phyloP scores from a whole-genome alignment of 495 filamentous ascomycete species.

The Neurospora sp. region DNA sequence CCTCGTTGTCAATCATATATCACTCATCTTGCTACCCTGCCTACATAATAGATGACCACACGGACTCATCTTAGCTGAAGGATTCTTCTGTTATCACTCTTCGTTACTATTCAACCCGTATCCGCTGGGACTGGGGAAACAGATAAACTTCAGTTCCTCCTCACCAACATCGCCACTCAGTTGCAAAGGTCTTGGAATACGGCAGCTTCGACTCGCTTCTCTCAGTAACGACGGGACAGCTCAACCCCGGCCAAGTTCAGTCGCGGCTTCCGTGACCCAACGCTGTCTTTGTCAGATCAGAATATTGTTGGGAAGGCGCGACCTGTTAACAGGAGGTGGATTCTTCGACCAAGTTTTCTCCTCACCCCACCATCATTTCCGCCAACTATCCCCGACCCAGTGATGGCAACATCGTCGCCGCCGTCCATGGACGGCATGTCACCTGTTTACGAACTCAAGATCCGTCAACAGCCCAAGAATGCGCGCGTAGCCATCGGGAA shows the following conservation, averaged over 20 bases:
- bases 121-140: background rate
- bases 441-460: slow-evolving; percentile 35
- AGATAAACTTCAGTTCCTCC: background rate
- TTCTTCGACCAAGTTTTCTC: background rate
- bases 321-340: background rate
- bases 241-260: background rate
- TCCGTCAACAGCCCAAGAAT: slow-evolving; percentile 57
- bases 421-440: slow-evolving; percentile 1
- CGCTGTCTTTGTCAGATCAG: background rate
- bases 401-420: slow-evolving; percentile 7
- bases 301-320: background rate
- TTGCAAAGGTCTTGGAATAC: background rate
- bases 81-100: background rate
- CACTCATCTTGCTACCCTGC: background rate
- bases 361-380: background rate
- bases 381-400: background rate
- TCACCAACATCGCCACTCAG: background rate
- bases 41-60: background rate
- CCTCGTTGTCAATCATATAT: slow-evolving; percentile 23
- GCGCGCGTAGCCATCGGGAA: slow-evolving; percentile 63
- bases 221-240: background rate
- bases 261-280: background rate
- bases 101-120: background rate
- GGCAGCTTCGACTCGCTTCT: background rate
- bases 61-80: background rate